Conservation (phyloP, 2,329 filamentous ascomycete genomes). For the Paecilomyces formosus region DNA sequence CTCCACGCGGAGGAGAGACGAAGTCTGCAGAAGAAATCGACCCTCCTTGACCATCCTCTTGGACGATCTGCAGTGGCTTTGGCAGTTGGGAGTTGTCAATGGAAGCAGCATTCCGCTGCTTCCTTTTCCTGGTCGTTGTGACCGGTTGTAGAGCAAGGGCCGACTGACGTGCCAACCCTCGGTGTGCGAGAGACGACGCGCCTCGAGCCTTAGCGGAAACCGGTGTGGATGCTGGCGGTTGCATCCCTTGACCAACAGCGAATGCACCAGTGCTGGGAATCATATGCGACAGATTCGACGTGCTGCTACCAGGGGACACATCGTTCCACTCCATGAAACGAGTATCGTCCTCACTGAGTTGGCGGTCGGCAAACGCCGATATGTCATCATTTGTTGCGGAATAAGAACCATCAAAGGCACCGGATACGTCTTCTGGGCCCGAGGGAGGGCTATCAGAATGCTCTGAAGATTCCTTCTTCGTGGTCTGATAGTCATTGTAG, state of each 20-base stretch:
- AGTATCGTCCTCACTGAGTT: conserved; percentile 21
- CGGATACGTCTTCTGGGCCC: conserved; percentile 26
- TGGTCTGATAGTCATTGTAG: conserved; percentile 9
- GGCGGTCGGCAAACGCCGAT: conserved; percentile 20
- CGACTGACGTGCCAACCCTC: neutral
- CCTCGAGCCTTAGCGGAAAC: conserved; percentile 25
- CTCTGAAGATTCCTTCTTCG: conserved; percentile 14
- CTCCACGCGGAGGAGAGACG: conserved; percentile 34
- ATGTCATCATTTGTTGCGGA: conserved; percentile 24
- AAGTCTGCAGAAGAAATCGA: conserved; percentile 35
- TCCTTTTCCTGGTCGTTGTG: conserved; percentile 20
- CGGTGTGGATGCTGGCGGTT: conserved; percentile 24
- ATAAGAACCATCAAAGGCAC: conserved; percentile 25
- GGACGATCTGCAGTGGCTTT: conserved; percentile 35
- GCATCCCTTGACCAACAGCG: conserved; percentile 26
- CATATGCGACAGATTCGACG: conserved; percentile 17
- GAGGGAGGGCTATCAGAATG: conserved; percentile 29
- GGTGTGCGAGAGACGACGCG: conserved; percentile 14
- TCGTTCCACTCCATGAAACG: conserved; percentile 20
- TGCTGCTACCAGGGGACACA: conserved; percentile 15
- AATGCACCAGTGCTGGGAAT: conserved; percentile 24
- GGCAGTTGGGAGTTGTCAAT: conserved; percentile 19
- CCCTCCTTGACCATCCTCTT: conserved; percentile 36
- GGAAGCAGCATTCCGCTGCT: conserved; percentile 20
- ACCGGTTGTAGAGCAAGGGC: neutral